Conservation (phyloP, 2,329 filamentous ascomycete genomes). For the Aspergillus terreus region DNA sequence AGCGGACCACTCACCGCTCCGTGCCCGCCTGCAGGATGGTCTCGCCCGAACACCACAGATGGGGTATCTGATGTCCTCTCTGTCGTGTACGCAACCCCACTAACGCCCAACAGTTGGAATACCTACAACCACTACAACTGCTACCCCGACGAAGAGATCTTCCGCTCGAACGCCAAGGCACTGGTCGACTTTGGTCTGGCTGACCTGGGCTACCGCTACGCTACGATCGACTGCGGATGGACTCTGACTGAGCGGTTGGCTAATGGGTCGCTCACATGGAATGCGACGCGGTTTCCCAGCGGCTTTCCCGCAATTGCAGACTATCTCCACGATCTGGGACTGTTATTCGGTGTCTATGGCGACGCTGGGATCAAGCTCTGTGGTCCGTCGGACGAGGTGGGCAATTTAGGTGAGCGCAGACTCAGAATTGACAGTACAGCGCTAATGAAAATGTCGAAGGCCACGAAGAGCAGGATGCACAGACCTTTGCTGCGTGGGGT, state of each 20-base stretch:
- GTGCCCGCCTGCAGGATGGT: slow-evolving; percentile 18
- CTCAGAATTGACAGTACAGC: slow-evolving; percentile 2
- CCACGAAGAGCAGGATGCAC: slow-evolving; percentile 44
- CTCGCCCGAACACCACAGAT: slow-evolving; percentile 27
- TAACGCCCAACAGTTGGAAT: slow-evolving; percentile 47
- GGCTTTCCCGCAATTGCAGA: slow-evolving; percentile 40
- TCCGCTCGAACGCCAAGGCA: slow-evolving; percentile 52
- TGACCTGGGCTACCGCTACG: slow-evolving; percentile 53
- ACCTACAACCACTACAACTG: slow-evolving; percentile 57
- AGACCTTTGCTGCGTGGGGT: slow-evolving; percentile 32
- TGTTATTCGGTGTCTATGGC: slow-evolving; percentile 45
- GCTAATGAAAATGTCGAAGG: slow-evolving; percentile 18
- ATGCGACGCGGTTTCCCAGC: slow-evolving; percentile 39
- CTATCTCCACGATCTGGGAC: slow-evolving; percentile 37
- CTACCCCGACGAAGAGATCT: slow-evolving; percentile 46
- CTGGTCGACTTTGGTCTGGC: slow-evolving; percentile 51
- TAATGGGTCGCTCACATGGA: slow-evolving; percentile 41
- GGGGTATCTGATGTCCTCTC: slow-evolving; percentile 16
- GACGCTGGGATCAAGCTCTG: slow-evolving; percentile 44
- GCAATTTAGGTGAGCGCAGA: slow-evolving; percentile 37
- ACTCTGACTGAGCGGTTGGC: slow-evolving; percentile 32
- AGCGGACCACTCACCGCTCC: background rate
- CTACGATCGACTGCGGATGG: slow-evolving; percentile 61
- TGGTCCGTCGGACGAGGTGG: slow-evolving; percentile 29
- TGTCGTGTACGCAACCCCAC: background rate